Evolutionary conservation across 768 basidiomycete genomes (phyloP).

Genomic region (Termitomyces sp.): DNA sequence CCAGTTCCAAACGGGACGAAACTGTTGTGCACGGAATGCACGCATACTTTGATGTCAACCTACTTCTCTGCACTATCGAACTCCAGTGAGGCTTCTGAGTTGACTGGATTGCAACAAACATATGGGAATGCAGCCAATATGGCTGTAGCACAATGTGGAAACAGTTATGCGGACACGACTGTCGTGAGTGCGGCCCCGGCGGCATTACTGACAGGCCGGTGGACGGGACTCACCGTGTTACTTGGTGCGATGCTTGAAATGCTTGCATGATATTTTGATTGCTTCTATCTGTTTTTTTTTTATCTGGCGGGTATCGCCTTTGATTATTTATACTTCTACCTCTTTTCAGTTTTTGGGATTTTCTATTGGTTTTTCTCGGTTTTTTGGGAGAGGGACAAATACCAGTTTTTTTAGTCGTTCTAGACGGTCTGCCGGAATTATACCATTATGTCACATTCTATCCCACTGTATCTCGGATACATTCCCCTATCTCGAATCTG

Average conservation of each 20-base stretch:
- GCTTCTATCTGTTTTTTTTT: not conserved
- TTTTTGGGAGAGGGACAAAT: not conserved
- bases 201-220: constrained; percentile 1
- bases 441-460: not conserved
- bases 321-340: too few species aligned
- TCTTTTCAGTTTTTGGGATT: not conserved
- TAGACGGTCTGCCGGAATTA: too few species aligned
- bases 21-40: constrained; percentile 61
- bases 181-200: constrained; percentile 1
- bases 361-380: not conserved
- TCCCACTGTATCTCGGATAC: not conserved
- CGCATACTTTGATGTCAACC: constrained; percentile 47
- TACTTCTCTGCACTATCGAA: constrained; percentile 43
- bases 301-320: not conserved
- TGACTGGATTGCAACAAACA: constrained; percentile 30
- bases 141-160: constrained; percentile 46
- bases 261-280: constrained; percentile 3
- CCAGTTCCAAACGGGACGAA: constrained; percentile 41
- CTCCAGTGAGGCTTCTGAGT: constrained; percentile 9
- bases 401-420: not conserved
- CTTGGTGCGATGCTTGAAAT: constrained; percentile 2
- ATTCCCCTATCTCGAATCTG: too few species aligned
- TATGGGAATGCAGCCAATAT: constrained; percentile 43
- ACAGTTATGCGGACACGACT: constrained; percentile 32
- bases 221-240: constrained; percentile 2